A percentile compares a stretch with the other conserved stretches of the same genome.
These are phyloP conservation scores for Gymnopus androsaceus DNA, from an alignment of 1,284 basidiomycete genomes.

Conservation along the genomic window DNA sequence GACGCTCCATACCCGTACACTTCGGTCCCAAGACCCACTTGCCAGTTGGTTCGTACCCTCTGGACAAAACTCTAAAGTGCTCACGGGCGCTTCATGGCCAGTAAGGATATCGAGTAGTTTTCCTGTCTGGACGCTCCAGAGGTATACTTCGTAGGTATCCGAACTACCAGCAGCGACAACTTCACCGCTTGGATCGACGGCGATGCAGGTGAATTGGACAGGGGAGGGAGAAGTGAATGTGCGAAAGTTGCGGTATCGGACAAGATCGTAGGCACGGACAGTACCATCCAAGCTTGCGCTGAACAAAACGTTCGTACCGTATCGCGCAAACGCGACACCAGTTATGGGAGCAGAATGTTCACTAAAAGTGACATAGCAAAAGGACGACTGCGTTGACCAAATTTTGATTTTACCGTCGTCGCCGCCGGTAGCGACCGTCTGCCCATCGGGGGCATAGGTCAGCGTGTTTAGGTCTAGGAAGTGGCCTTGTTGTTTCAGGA, in stretches of 20 bases:
- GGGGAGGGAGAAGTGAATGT: conserved; percentile 96
- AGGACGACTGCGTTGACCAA: conserved; percentile 93
- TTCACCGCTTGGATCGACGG: conserved; percentile 95
- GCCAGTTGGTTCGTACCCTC: conserved; percentile 84
- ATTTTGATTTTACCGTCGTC: conserved; percentile 99
- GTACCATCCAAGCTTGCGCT: conserved; percentile 98
- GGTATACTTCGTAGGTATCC: conserved; percentile 94
- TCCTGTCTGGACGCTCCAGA: conserved; percentile 99
- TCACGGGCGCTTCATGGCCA: conserved; percentile 93
- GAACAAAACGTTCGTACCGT: conserved; percentile 87
- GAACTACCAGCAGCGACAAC: conserved; percentile 94
- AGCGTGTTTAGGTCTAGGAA: conserved; percentile 98
- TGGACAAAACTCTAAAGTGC: conserved; percentile 87
- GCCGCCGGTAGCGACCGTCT: conserved; percentile 94
- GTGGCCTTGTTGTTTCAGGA: conserved; percentile 98
- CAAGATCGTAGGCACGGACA: conserved; percentile 93
- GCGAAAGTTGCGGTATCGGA: conserved; percentile 97
- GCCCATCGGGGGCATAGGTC: conserved; percentile 89
- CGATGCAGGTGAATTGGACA: conserved; percentile 94
- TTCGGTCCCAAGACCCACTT: conserved; percentile 96
- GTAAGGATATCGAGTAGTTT: conserved; percentile 92
- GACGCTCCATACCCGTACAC: conserved; percentile 92
- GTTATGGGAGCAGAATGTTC: conserved; percentile 92
- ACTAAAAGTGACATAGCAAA: conserved; percentile 97
- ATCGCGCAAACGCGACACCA: conserved; percentile 90